A percentile compares a stretch with the other conserved stretches of the same genome.
Evolutionary conservation across 2,329 filamentous ascomycete species (phyloP).

Genomic region (Arthrinium phaeospermum): DNA sequence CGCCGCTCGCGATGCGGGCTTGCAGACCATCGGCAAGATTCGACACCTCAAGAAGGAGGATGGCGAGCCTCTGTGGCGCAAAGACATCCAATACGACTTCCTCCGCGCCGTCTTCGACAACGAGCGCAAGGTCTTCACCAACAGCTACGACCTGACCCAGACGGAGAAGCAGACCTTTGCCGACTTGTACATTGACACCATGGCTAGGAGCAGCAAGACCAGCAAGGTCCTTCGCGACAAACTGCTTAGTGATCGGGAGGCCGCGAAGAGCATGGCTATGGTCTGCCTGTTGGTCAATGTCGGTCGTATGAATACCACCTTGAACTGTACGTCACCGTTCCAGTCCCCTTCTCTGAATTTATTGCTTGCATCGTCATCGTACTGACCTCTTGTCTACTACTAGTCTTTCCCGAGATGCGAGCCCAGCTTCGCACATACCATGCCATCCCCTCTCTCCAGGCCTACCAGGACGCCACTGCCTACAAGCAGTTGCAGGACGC

Average conservation of each 20-base stretch:
- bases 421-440: slow-evolving; percentile 97
- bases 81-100: slow-evolving; percentile 89
- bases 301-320: slow-evolving; percentile 96
- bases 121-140: slow-evolving; percentile 77
- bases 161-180: slow-evolving; percentile 79
- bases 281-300: slow-evolving; percentile 97
- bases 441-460: slow-evolving; percentile 94
- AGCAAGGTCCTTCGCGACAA: slow-evolving; percentile 99
- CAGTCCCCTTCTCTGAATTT: slow-evolving; percentile 21
- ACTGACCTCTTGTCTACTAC: slow-evolving; percentile 22
- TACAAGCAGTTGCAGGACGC: slow-evolving; percentile 99
- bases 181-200: slow-evolving; percentile 96
- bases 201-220: slow-evolving; percentile 98
- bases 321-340: slow-evolving; percentile 74
- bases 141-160: slow-evolving; percentile 74
- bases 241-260: slow-evolving; percentile 86
- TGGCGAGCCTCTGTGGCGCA: slow-evolving; percentile 84
- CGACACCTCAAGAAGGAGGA: slow-evolving; percentile 88
- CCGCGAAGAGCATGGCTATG: slow-evolving; percentile 98
- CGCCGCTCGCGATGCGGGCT: slow-evolving; percentile 27
- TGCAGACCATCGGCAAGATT: slow-evolving; percentile 66
- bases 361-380: slow-evolving; percentile 18
- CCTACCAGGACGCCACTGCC: slow-evolving; percentile 90
- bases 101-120: slow-evolving; percentile 81
- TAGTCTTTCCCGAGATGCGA: slow-evolving; percentile 97